These are phyloP conservation scores for Pseudogymnoascus verrucosus DNA, from an alignment of 2,329 filamentous ascomycete genomes.

Conservation along the genomic window DNA sequence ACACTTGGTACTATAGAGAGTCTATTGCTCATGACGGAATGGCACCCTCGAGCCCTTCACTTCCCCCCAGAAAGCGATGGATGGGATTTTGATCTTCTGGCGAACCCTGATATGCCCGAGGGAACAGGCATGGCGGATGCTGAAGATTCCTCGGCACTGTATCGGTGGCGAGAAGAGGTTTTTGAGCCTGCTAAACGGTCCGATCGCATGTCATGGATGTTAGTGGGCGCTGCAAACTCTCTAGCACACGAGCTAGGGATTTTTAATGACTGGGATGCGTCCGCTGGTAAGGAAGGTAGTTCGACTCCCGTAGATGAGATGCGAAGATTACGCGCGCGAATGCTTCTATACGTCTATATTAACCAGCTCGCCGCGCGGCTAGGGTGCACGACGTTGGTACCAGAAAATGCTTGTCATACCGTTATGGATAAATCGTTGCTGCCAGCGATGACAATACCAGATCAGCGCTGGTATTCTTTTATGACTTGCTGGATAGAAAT, in stretches of 20 bases:
- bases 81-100: constrained; percentile 46
- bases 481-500: constrained; percentile 45
- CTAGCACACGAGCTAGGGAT: constrained; percentile 45
- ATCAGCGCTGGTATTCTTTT: constrained; percentile 41
- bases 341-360: constrained; percentile 39
- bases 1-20: constrained; percentile 46
- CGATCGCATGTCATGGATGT: constrained; percentile 53
- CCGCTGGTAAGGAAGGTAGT: constrained; percentile 17
- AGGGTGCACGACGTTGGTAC: constrained; percentile 44
- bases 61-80: constrained; percentile 45
- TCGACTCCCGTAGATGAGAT: constrained; percentile 22
- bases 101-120: constrained; percentile 29
- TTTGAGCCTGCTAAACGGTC: constrained; percentile 45
- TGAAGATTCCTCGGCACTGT: constrained; percentile 24
- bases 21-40: constrained; percentile 45
- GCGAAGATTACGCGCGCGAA: constrained; percentile 29
- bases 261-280: constrained; percentile 34
- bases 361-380: constrained; percentile 44
- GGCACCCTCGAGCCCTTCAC: constrained; percentile 47
- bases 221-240: constrained; percentile 45
- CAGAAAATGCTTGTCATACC: constrained; percentile 34
- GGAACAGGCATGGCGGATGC: constrained; percentile 27
- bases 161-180: constrained; percentile 33
- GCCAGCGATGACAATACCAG: constrained; percentile 19
- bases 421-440: constrained; percentile 32